Percentiles rank a stretch among this genome's conserved stretches.
phyloP scores from a whole-genome alignment of 345 rosid species.

The Corchorus capsularis region DNA sequence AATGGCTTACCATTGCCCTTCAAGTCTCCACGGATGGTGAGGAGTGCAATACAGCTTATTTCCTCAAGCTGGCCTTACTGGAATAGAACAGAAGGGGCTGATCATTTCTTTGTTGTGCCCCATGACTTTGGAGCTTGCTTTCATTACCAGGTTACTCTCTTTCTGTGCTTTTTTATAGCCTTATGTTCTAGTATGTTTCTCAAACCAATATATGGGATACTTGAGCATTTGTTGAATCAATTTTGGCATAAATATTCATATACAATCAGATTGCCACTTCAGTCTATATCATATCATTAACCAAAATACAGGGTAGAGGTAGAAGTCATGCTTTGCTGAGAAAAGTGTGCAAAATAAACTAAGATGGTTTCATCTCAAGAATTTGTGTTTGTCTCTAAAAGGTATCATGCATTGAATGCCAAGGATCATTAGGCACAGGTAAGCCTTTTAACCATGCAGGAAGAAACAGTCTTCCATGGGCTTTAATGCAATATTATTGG shows the following conservation, averaged over 20 bases:
- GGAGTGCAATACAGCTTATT: conserved; percentile 85
- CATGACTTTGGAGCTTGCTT: conserved; percentile 98
- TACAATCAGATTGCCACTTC: background rate
- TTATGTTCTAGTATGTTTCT: background rate
- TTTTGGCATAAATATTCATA: background rate
- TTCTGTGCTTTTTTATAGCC: background rate
- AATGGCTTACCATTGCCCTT: conserved; percentile 92
- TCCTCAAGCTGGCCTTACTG: conserved; percentile 90
- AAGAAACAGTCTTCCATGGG: background rate
- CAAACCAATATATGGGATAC: background rate
- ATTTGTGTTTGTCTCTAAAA: too few relatives aligned
- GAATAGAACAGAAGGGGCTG: conserved; percentile 94
- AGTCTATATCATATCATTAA: too few relatives aligned
- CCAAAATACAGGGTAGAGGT: background rate
- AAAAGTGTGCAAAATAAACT: background rate
- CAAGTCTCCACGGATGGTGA: conserved; percentile 92
- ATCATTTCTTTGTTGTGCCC: conserved; percentile 94
- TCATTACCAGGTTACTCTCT: conserved; percentile 71
- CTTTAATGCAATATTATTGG: too few relatives aligned
- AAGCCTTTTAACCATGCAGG: background rate
- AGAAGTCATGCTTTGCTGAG: background rate
- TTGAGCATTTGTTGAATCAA: background rate
- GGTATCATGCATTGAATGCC: background rate
- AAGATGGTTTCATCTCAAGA: background rate
- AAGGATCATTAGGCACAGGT: background rate